Evolutionary conservation across 768 basidiomycete genomes (phyloP).

Genomic region (Mycena vitilis): DNA sequence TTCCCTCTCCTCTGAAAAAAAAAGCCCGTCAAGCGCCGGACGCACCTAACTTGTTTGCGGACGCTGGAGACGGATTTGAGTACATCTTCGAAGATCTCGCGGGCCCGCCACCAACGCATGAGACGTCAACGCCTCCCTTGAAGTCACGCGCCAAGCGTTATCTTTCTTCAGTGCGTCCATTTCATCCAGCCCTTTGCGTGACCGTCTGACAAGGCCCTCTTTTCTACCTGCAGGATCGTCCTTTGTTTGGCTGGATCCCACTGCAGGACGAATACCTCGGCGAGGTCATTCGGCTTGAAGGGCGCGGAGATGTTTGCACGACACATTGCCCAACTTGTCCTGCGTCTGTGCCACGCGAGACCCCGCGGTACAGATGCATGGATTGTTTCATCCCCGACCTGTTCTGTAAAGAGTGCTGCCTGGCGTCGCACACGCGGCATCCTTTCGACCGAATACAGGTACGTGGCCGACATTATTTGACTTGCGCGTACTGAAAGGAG

Average conservation of each 20-base stretch:
- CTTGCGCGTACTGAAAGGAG: background rate
- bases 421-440: background rate
- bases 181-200: too few relatives aligned
- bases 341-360: too few relatives aligned
- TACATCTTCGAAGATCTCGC: background rate
- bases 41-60: background rate
- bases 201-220: too few relatives aligned
- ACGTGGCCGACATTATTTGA: too few relatives aligned
- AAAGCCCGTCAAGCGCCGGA: background rate
- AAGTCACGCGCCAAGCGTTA: background rate
- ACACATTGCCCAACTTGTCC: background rate
- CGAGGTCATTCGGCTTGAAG: background rate
- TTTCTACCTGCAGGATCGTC: background rate
- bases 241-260: background rate
- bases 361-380: background rate
- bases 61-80: background rate
- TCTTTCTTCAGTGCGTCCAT: background rate
- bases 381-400: background rate
- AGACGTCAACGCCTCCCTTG: background rate
- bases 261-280: background rate
- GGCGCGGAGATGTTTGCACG: background rate
- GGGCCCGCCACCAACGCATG: background rate
- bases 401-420: background rate
- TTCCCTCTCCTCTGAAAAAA: background rate
- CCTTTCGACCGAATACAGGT: constrained; percentile 2